Conservation (phyloP, 2,329 filamentous ascomycete genomes). For the Diatrype stigma region DNA sequence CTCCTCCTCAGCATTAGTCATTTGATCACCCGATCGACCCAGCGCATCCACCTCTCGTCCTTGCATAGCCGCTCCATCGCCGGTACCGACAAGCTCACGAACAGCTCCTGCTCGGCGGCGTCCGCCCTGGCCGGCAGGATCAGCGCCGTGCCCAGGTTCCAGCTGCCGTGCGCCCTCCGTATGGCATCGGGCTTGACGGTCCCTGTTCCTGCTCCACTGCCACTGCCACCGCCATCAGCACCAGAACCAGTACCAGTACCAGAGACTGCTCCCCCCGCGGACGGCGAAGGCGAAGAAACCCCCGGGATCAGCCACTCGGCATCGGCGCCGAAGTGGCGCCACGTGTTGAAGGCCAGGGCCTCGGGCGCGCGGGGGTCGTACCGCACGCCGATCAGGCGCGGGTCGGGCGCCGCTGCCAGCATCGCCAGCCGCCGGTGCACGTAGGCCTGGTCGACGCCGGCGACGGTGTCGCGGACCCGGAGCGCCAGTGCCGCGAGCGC, state of each 20-base stretch:
- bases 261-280: too few species aligned
- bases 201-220: too few species aligned
- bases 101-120: slow-evolving; percentile 26
- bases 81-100: slow-evolving; percentile 27
- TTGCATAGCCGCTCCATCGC: slow-evolving; percentile 27
- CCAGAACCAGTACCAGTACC: too few species aligned
- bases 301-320: slow-evolving; percentile 33
- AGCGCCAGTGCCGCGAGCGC: slow-evolving; percentile 26
- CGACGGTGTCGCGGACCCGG: slow-evolving; percentile 28
- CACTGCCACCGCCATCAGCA: too few species aligned
- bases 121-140: slow-evolving; percentile 26
- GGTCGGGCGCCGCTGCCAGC: slow-evolving; percentile 33
- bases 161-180: slow-evolving; percentile 25
- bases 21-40: slow-evolving; percentile 29
- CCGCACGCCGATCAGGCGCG: slow-evolving; percentile 35
- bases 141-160: slow-evolving; percentile 28
- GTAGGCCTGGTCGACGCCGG: slow-evolving; percentile 36
- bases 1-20: slow-evolving; percentile 16
- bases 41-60: slow-evolving; percentile 27
- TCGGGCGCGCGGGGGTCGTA: slow-evolving; percentile 37
- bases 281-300: too few species aligned
- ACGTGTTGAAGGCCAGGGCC: slow-evolving; percentile 41
- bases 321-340: slow-evolving; percentile 40
- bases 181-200: slow-evolving; percentile 34
- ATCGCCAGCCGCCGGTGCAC: slow-evolving; percentile 34